Conservation (phyloP, 345 rosid genomes). For the Mangifera indica region DNA sequence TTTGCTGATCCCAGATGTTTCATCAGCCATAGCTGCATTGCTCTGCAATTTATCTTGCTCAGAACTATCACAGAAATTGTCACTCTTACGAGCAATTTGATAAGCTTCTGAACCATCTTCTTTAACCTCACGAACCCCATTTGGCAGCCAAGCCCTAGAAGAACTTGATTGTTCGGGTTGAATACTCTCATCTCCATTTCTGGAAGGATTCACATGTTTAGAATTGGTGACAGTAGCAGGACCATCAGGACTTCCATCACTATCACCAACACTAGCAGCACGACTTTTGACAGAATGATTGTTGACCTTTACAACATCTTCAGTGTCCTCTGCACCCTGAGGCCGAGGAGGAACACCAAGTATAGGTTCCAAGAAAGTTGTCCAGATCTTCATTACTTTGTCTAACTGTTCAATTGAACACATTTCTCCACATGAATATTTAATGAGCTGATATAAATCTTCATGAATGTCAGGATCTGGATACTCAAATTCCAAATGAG, state of each 20-base stretch:
- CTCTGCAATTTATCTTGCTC: slow-evolving; percentile 49
- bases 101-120: slow-evolving; percentile 50
- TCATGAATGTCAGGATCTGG: too few species aligned
- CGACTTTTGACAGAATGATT: slow-evolving; percentile 47
- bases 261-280: slow-evolving; percentile 43
- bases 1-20: slow-evolving; percentile 41
- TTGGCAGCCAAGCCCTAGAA: slow-evolving; percentile 44
- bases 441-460: too few species aligned
- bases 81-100: slow-evolving; percentile 34
- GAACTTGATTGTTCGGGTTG: slow-evolving; percentile 58
- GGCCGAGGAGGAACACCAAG: slow-evolving; percentile 82
- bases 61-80: slow-evolving; percentile 31
- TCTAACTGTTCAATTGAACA: too few species aligned
- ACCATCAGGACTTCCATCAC: slow-evolving; percentile 61
- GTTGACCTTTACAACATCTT: slow-evolving; percentile 67
- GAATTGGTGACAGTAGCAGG: slow-evolving; percentile 40
- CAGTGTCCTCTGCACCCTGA: slow-evolving; percentile 79
- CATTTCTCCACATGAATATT: too few species aligned
- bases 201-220: slow-evolving; percentile 48
- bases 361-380: slow-evolving; percentile 62
- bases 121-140: slow-evolving; percentile 50
- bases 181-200: slow-evolving; percentile 52
- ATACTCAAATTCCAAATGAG: slow-evolving; percentile 65
- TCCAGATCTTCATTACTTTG: too few species aligned
- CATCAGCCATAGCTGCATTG: slow-evolving; percentile 48